Conservation (phyloP, 305 asterid species). For the Fraxinus xanthoxyloides region DNA sequence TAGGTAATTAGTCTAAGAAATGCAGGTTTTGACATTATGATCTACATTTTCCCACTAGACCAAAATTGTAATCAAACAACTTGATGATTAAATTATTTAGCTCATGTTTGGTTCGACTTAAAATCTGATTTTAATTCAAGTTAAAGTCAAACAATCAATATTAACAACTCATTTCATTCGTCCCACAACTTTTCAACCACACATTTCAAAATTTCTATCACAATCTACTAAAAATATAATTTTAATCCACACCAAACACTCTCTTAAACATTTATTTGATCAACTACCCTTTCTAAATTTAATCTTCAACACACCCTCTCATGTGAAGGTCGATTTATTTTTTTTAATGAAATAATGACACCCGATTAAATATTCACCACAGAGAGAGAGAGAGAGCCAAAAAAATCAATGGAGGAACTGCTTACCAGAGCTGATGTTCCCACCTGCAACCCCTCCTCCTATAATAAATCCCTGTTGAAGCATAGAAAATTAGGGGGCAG, state of each 20-base stretch:
- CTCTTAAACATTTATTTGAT: slow-evolving; percentile 13
- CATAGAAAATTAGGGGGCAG: slow-evolving; percentile 5
- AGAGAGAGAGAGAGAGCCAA: neutral
- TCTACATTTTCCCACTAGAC: slow-evolving; percentile 17
- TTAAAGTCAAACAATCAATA: no score
- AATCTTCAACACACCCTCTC: neutral
- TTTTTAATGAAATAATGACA: neutral
- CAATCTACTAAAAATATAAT: no score
- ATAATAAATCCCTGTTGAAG: slow-evolving; percentile 69
- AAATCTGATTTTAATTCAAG: no score
- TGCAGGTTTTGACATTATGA: slow-evolving; percentile 26
- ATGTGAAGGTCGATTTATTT: neutral
- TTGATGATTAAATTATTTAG: slow-evolving; percentile 13
- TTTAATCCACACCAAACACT: no score
- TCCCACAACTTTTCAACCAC: no score
- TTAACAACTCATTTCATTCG: no score
- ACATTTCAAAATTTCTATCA: no score
- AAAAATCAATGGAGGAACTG: neutral
- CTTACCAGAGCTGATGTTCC: slow-evolving; percentile 82
- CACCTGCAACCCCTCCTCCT: slow-evolving; percentile 73
- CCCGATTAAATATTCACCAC: neutral
- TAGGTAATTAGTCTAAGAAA: slow-evolving; percentile 22
- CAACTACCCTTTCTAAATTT: slow-evolving; percentile 8
- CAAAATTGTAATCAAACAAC: slow-evolving; percentile 15
- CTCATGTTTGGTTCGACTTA: no score